Conservation (phyloP, 768 basidiomycete species). For the Lactarius hengduanensis region DNA sequence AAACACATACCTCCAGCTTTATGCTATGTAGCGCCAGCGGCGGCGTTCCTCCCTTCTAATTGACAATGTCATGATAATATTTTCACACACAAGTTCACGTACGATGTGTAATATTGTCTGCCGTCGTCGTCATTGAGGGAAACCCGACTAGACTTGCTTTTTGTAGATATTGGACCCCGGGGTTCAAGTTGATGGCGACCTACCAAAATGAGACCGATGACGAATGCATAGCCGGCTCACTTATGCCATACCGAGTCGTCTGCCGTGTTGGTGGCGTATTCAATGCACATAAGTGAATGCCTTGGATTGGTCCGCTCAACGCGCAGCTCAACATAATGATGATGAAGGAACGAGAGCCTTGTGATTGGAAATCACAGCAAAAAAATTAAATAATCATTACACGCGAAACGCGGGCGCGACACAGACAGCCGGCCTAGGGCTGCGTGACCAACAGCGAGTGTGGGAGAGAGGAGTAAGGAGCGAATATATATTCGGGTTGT, state of each 20-base stretch:
- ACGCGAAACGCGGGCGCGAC: not conserved
- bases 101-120: not conserved
- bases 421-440: not conserved
- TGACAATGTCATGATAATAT: not conserved
- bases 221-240: not conserved
- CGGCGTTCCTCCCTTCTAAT: not conserved
- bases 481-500: not conserved
- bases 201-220: not conserved
- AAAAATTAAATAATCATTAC: not conserved
- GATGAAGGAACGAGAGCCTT: not conserved
- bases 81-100: not conserved
- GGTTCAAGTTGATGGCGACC: not conserved
- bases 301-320: not conserved
- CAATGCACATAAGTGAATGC: not conserved
- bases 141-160: not conserved
- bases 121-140: not conserved
- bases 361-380: not conserved
- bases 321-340: not conserved
- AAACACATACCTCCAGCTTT: constrained; percentile 4
- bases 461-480: not conserved
- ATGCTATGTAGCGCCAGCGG: not conserved
- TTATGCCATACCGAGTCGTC: not conserved
- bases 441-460: not conserved
- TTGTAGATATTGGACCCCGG: not conserved
- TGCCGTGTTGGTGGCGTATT: not conserved